Evolutionary conservation across 257 asterid species (phyloP).

Genomic region (Eucommia ulmoides): DNA sequence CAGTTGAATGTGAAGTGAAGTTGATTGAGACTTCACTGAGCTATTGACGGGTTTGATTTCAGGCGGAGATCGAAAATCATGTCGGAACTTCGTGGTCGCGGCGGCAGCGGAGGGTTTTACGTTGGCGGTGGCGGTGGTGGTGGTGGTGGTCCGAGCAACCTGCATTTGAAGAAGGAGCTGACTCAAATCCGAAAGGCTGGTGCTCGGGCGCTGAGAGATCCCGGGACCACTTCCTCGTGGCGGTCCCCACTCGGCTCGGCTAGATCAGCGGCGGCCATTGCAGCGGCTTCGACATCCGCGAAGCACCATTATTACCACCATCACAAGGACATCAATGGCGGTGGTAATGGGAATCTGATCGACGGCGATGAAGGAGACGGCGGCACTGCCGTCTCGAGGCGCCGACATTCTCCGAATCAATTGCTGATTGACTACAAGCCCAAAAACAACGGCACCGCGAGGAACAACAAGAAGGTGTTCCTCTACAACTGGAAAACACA

Average conservation of each 20-base stretch:
- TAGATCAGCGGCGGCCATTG: constrained; percentile 64
- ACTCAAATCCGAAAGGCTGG: constrained; percentile 88
- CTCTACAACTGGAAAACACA: constrained; percentile 80
- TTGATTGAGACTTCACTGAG: too few relatives aligned
- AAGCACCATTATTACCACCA: constrained; percentile 56
- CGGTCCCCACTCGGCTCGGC: constrained; percentile 64
- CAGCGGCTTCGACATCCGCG: constrained; percentile 17
- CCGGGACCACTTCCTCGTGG: constrained; percentile 88
- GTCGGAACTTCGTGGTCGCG: constrained; percentile 24
- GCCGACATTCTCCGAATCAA: background rate
- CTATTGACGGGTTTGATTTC: too few relatives aligned
- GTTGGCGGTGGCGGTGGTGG: constrained; percentile 15
- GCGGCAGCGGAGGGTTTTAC: constrained; percentile 13
- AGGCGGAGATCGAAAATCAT: too few relatives aligned
- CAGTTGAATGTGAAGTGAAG: too few relatives aligned
- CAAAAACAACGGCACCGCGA: constrained; percentile 9
- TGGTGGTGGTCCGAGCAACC: constrained; percentile 68
- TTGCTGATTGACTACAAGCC: background rate
- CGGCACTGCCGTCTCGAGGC: background rate
- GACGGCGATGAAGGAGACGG: background rate
- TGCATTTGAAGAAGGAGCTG: constrained; percentile 90
- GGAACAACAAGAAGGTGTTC: constrained; percentile 44
- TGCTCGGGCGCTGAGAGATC: constrained; percentile 76
- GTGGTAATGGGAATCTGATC: background rate
- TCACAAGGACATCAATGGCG: constrained; percentile 20